A percentile compares a stretch with the other conserved stretches of the same genome.
Conservation (phyloP, 2,329 filamentous ascomycete genomes). For the Diaporthe citrichinensis region DNA sequence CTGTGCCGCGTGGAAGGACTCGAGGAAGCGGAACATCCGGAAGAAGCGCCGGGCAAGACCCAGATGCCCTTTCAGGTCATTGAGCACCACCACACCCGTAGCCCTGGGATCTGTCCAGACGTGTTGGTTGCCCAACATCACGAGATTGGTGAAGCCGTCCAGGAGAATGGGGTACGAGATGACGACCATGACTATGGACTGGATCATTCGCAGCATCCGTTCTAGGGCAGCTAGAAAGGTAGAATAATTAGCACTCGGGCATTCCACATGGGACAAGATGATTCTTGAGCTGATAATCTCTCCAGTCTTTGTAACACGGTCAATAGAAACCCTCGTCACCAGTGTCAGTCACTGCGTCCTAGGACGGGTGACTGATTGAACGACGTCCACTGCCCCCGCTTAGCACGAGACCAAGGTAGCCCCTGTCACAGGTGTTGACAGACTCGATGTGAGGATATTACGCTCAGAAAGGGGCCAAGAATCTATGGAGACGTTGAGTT, state of each 20-base stretch:
- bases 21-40: slow-evolving; percentile 78
- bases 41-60: slow-evolving; percentile 70
- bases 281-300: fast-evolving
- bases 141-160: slow-evolving; percentile 21
- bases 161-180: slow-evolving; percentile 34
- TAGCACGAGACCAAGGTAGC: no score
- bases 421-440: no score
- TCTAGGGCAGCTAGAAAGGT: slow-evolving; percentile 37
- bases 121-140: slow-evolving; percentile 33
- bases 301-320: not conserved
- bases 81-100: slow-evolving; percentile 8
- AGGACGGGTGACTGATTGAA: no score
- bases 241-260: not conserved
- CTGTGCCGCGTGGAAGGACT: slow-evolving; percentile 68
- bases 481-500: not conserved
- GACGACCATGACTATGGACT: slow-evolving; percentile 38
- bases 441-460: no score
- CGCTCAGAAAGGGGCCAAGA: no score
- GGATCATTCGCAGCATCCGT: slow-evolving; percentile 38
- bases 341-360: no score
- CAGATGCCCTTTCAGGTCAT: slow-evolving; percentile 25
- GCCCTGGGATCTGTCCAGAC: slow-evolving; percentile 33
- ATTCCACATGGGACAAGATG: not conserved
- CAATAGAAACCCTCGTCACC: not conserved
- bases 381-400: no score